Base-by-base conservation (phyloP, 2,329 filamentous ascomycete species). In the Clonostachys sp. region DNA sequence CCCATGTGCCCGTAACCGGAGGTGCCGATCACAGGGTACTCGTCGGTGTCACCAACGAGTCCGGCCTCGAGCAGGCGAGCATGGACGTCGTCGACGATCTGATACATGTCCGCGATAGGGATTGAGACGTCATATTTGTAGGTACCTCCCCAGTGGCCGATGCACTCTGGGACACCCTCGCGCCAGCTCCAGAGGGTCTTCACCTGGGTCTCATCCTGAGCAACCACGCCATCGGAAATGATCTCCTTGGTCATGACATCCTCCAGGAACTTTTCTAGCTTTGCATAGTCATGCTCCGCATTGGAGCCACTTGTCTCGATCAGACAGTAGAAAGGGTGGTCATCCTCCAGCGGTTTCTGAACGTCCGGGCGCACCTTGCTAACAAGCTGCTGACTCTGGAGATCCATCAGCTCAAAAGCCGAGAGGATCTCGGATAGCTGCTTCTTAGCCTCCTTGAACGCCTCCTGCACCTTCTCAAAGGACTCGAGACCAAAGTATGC, bases 121-220 rank as follows among this genome's bases (percentile, higher is more conserved):
- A 99, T 96, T 7, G 94, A 97, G 34, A 99, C 78, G 62, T 99
- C 94, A 66, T 99, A 99, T 72, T 99, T 99, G 80, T 99, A 99
- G 9, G 94, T 91, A 41, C 91, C 94, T 49, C 94, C 95, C 70
- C 87, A 90, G 65, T 96, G 91, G 52, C 89, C 89, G 24, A 95
- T 75, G 42, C 86, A 84, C 71, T 99, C 94, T 1, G 91, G 86
- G 56, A 99, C 89, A 56, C 91, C 90, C 73, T 99, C 94, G 53
- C 94, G 84, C 83, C 91, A 97, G 50, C 81, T 78, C 94, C 94
- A 99, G 45, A 99, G 78, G 5, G 86, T 77, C 61, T 82, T 83
- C 55, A 88, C 79, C 68, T 99, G 95, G 2, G 92, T 95, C 68
- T 95, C 90, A 61, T 96, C 88, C 68, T 97, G 87, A 2, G 94